A percentile compares a stretch with the other conserved stretches of the same genome.
phyloP scores from a whole-genome alignment of 805 yeast genomes.

The Starmerella roubikii region DNA sequence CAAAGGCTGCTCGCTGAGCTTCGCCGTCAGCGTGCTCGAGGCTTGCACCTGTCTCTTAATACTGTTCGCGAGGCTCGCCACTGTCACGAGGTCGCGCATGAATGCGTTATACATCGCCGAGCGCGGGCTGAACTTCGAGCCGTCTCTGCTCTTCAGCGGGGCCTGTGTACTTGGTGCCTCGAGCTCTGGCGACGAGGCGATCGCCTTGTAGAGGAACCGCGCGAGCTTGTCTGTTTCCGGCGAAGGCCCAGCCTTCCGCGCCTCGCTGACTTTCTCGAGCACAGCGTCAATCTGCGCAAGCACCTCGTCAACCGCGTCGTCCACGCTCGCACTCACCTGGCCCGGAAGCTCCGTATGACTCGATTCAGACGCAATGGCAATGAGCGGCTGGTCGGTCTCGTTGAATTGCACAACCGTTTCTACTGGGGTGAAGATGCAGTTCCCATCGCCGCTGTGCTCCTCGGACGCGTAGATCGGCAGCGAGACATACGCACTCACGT shows the following conservation, averaged over 20 bases:
- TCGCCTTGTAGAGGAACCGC: conserved; percentile 42
- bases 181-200: conserved; percentile 28
- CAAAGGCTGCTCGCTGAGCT: neutral
- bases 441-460: conserved; percentile 25
- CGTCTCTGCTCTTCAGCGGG: conserved; percentile 8
- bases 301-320: conserved; percentile 27
- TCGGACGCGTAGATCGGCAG: conserved; percentile 42
- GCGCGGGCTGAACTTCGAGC: conserved; percentile 32
- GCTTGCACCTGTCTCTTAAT: conserved; percentile 74
- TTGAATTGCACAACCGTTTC: conserved; percentile 48
- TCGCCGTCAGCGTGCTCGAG: conserved; percentile 43
- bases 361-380: conserved; percentile 16
- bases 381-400: conserved; percentile 36
- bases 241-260: conserved; percentile 2
- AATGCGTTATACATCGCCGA: conserved; percentile 55
- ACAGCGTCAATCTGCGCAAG: conserved; percentile 27
- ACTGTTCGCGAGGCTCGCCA: conserved; percentile 70
- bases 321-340: conserved; percentile 27
- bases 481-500: conserved; percentile 63
- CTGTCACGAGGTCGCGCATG: conserved; percentile 66
- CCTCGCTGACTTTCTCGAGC: conserved; percentile 8
- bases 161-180: conserved; percentile 13
- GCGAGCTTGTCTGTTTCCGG: conserved; percentile 34
- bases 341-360: conserved; percentile 25
- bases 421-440: conserved; percentile 62